Conservation (phyloP, 345 rosid species). For the Melaleuca quinquenervia region DNA sequence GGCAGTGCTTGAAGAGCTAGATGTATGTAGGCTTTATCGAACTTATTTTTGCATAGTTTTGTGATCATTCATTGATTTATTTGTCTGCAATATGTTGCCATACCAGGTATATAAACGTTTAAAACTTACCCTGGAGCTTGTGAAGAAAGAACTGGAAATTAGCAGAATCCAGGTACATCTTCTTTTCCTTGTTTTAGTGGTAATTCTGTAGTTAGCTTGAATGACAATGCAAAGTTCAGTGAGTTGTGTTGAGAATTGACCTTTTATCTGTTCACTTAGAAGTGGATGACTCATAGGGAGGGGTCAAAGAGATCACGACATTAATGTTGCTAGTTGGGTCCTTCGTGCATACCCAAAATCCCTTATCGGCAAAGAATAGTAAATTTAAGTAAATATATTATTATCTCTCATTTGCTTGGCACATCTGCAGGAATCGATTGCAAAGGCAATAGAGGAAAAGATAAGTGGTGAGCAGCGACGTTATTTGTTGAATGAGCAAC, state of each 20-base stretch:
- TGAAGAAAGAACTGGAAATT: constrained; percentile 97
- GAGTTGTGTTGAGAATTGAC: not conserved
- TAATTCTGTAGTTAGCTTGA: not conserved
- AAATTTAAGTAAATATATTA: not conserved
- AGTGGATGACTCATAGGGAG: not conserved
- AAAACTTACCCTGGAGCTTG: constrained; percentile 70
- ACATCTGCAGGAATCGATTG: constrained; percentile 71
- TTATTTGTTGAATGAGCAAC: constrained; percentile 93
- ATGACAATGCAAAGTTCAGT: not conserved
- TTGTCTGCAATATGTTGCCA: not conserved
- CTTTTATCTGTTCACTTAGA: not conserved
- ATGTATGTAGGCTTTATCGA: constrained; percentile 42
- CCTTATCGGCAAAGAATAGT: not conserved
- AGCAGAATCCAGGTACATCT: constrained; percentile 82
- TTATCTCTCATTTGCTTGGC: constrained; percentile 1
- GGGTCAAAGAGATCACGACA: not conserved
- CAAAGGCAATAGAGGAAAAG: constrained; percentile 98
- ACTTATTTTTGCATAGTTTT: not conserved
- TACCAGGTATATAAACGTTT: constrained; percentile 81
- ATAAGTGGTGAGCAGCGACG: constrained; percentile 98
- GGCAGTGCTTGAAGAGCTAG: constrained; percentile 94
- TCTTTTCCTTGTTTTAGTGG: not conserved
- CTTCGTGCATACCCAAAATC: not conserved
- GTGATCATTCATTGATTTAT: not conserved
- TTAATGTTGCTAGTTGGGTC: not conserved